Base-by-base conservation (phyloP, 176 grass and related monocot genomes). In the Otatea glauca region DNA sequence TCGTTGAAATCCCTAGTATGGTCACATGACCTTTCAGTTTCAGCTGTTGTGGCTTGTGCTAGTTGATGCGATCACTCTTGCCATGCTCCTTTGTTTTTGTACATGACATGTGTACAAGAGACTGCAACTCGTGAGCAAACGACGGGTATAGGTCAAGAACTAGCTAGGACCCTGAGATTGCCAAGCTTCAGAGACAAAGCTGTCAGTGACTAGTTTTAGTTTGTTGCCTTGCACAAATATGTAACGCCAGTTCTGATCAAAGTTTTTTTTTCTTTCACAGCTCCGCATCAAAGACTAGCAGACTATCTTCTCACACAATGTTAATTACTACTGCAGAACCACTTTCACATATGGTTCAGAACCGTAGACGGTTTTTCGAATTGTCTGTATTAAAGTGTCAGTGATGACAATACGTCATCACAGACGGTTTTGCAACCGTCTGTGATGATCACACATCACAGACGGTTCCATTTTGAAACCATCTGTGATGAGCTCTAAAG, bases 111-210 rank as follows among this genome's bases (percentile, higher is more conserved):
- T 84, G 11, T 16, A 21, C 0, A 24, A 48, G 58, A 75, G 58
- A 75, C 50, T 65, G 43, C 21, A 20, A 76, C 72, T 25, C 65
- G 47, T 42, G 21, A 75, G 8, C 70, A 29, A 75, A 51, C 44
- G 65, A 5, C 20, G 66, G 14, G 12, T 14, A 38, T 35, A 80
- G 23, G 6, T 24, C 44, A 63, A 60, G 37, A 9, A 5, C 23
- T 44, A 42, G 32, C 32, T 24, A 69, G 58, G 29, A 38, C 44
- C 17, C 13, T 75, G 43, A 3, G 29, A 10, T 67, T 38, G 50
- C 50, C 32, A 53, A 20, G 63, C n/a, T 6, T 72, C 12, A 49
- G 23, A 49, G 23, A 25, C 1, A n/a, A 48, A 48, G 42, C 23
- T 72, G 9, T 17, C 70, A 50, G 23, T 18, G 44, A 72, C 27